phyloP scores from a whole-genome alignment of 768 basidiomycete genomes.

The Boletus vinaceobasis region DNA sequence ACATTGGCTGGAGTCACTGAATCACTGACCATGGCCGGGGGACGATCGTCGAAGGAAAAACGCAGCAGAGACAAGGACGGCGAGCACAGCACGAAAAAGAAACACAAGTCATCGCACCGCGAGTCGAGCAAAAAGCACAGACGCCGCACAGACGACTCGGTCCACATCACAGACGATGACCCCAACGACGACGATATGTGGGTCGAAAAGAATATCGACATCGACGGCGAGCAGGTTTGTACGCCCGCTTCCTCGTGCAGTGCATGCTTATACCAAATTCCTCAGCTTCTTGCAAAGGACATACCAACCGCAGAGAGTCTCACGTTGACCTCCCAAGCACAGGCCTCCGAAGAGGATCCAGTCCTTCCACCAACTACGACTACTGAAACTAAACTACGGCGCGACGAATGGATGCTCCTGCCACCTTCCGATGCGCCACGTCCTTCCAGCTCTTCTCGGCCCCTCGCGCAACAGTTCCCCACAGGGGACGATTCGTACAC shows the following conservation, averaged over 20 bases:
- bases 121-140: constrained; percentile 35
- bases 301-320: constrained; percentile 77
- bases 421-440: constrained; percentile 27
- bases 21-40: constrained; percentile 22
- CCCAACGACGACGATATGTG: constrained; percentile 72
- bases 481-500: constrained; percentile 50
- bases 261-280: constrained; percentile 4
- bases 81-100: constrained; percentile 53
- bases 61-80: constrained; percentile 37
- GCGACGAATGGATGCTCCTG: constrained; percentile 91
- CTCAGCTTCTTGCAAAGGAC: constrained; percentile 60
- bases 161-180: constrained; percentile 64
- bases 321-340: constrained; percentile 60
- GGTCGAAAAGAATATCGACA: constrained; percentile 84
- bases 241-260: not conserved
- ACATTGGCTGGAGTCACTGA: not conserved
- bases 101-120: constrained; percentile 45
- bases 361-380: constrained; percentile 43
- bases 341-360: constrained; percentile 41
- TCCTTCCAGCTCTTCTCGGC: constrained; percentile 32
- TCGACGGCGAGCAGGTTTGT: constrained; percentile 72
- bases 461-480: constrained; percentile 28
- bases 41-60: constrained; percentile 24
- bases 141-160: constrained; percentile 34
- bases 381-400: constrained; percentile 51